Percentiles rank a stretch among this genome's conserved stretches.
These are phyloP conservation scores for Sugiyamaella pinicola DNA, from an alignment of 1,139 yeast species.

Conservation along the genomic window DNA sequence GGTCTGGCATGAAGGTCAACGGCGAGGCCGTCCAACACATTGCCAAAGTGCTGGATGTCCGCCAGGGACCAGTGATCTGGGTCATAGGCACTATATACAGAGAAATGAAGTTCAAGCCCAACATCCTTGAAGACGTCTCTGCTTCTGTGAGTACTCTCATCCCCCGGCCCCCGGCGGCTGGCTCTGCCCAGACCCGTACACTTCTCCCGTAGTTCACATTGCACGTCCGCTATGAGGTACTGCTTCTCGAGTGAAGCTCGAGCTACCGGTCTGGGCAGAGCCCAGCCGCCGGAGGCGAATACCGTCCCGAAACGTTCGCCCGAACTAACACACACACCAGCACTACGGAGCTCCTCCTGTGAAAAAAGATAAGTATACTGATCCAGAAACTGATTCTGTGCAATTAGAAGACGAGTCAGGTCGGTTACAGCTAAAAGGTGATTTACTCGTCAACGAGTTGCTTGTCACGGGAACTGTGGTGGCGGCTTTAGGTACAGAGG, in stretches of 20 bases:
- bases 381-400: constrained; percentile 56
- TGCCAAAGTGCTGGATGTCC: constrained; percentile 76
- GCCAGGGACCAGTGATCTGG: constrained; percentile 74
- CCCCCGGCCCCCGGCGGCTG: neutral
- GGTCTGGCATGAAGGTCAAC: constrained; percentile 51
- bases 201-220: no score
- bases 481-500: constrained; percentile 84
- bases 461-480: constrained; percentile 87
- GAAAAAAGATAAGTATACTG: constrained; percentile 51
- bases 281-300: no score
- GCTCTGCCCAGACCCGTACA: no score
- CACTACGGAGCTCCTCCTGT: constrained; percentile 47
- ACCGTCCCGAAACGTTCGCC: no score
- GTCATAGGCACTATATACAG: constrained; percentile 87
- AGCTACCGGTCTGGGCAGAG: no score
- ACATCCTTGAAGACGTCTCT: constrained; percentile 79
- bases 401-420: constrained; percentile 90
- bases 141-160: constrained; percentile 35
- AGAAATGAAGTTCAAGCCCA: constrained; percentile 82
- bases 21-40: constrained; percentile 45
- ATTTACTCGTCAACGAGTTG: constrained; percentile 49
- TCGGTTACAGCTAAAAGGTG: constrained; percentile 73
- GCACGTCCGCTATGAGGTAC: no score
- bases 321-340: constrained; percentile 13
- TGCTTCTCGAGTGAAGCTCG: no score